Evolutionary conservation across 176 grass and related monocot species (phyloP).

Genomic region (Coix lacrymajobi): DNA sequence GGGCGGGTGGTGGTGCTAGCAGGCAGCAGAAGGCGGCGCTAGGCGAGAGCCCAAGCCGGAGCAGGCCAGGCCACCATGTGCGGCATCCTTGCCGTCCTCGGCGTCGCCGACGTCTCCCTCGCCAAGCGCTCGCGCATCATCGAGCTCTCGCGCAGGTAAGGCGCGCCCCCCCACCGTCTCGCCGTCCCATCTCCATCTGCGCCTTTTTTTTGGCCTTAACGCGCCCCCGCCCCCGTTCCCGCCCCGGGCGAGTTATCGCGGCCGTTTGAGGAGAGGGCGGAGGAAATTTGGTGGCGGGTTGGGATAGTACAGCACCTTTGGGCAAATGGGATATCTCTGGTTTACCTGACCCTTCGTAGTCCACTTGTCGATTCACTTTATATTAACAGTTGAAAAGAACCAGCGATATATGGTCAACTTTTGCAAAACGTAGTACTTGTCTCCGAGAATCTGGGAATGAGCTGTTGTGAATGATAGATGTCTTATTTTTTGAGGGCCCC

Average conservation of each 20-base stretch:
- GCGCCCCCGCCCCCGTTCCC: not conserved
- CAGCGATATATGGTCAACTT: not conserved
- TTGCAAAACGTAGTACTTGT: not conserved
- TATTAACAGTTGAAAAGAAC: not conserved
- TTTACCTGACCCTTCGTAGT: not conserved
- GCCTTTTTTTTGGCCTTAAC: not conserved
- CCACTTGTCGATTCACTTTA: not conserved
- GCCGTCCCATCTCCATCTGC: not conserved
- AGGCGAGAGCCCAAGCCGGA: not conserved
- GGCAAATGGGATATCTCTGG: not conserved
- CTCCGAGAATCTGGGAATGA: not conserved
- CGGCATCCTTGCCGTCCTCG: conserved; percentile 93
- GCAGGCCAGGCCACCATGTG: conserved; percentile 56
- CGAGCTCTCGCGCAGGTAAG: conserved; percentile 84
- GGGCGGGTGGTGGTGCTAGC: not conserved
- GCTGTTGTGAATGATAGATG: not conserved
- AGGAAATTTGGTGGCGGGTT: not conserved
- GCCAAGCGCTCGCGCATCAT: conserved; percentile 87
- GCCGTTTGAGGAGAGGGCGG: not conserved
- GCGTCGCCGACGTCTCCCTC: conserved; percentile 79
- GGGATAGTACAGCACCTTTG: not conserved
- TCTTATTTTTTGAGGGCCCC: not conserved
- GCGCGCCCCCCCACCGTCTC: not conserved
- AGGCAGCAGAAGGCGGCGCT: not conserved
- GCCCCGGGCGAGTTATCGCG: not conserved